These are phyloP conservation scores for Candida odintsovae DNA, from an alignment of 805 yeast species.

Conservation along the genomic window DNA sequence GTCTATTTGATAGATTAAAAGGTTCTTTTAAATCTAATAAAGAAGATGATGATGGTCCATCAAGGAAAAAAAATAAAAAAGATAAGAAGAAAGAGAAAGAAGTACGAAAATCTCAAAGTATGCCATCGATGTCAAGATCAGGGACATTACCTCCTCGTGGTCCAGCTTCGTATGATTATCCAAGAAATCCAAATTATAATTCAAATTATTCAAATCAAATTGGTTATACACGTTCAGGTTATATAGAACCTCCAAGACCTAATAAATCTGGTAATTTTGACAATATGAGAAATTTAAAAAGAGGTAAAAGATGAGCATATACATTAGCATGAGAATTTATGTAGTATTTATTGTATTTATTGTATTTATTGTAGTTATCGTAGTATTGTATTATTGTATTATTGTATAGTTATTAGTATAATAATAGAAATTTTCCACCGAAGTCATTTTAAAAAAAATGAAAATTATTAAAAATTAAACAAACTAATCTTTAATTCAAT, in stretches of 20 bases:
- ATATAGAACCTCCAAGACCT: conserved; percentile 8
- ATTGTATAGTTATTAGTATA: too few relatives aligned
- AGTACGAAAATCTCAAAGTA: conserved; percentile 18
- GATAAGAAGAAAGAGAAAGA: conserved; percentile 7
- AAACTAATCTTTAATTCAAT: too few relatives aligned
- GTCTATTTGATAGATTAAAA: conserved; percentile 16
- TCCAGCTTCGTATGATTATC: conserved; percentile 12
- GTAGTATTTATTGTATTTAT: too few relatives aligned
- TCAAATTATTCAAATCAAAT: neutral
- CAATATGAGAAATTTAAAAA: neutral
- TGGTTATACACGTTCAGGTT: conserved; percentile 12
- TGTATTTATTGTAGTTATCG: too few relatives aligned
- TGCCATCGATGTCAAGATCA: conserved; percentile 10
- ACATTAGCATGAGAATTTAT: neutral
- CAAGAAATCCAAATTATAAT: conserved; percentile 3
- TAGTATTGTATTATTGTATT: too few relatives aligned
- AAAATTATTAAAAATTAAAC: too few relatives aligned
- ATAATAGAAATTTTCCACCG: too few relatives aligned
- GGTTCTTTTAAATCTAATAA: conserved; percentile 8
- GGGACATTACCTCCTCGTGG: conserved; percentile 12
- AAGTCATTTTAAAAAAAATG: too few relatives aligned
- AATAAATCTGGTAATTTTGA: conserved; percentile 5
- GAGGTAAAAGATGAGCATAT: neutral
- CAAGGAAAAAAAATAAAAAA: conserved; percentile 10
- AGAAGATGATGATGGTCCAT: conserved; percentile 2